Conservation (phyloP, 2,329 filamentous ascomycete species). For the Fusarium transvaalense region DNA sequence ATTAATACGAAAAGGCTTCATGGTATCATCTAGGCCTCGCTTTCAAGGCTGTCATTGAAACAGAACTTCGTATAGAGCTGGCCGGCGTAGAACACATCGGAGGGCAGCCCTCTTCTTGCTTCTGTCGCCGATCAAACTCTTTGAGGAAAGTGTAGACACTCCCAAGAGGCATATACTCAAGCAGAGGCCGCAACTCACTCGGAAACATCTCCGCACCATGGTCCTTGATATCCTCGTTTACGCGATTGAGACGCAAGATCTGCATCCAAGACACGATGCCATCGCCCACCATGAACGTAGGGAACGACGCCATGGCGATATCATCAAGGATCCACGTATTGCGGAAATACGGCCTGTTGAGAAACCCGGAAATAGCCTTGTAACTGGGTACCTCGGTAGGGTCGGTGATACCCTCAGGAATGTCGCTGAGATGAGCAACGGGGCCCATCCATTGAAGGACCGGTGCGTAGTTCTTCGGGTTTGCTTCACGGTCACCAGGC, state of each 20-base stretch:
- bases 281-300: slow-evolving; percentile 41
- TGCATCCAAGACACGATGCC: slow-evolving; percentile 46
- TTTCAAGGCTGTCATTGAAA: slow-evolving; percentile 32
- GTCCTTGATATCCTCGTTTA: slow-evolving; percentile 44
- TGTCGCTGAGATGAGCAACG: slow-evolving; percentile 42
- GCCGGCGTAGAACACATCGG: slow-evolving; percentile 7
- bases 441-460: slow-evolving; percentile 43
- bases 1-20: not conserved
- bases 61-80: slow-evolving; percentile 41
- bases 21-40: not conserved
- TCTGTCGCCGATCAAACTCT: slow-evolving; percentile 42
- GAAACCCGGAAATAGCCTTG: slow-evolving; percentile 37
- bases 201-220: slow-evolving; percentile 43
- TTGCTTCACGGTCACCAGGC: slow-evolving; percentile 39
- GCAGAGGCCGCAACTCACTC: slow-evolving; percentile 29
- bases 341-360: slow-evolving; percentile 43
- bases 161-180: slow-evolving; percentile 42
- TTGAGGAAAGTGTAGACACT: slow-evolving; percentile 44
- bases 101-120: slow-evolving; percentile 13
- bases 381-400: slow-evolving; percentile 42
- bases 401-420: slow-evolving; percentile 42
- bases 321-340: slow-evolving; percentile 45
- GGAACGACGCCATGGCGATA: slow-evolving; percentile 41
- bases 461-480: slow-evolving; percentile 42
- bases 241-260: slow-evolving; percentile 42